A percentile compares a stretch with the other conserved stretches of the same genome.
Conservation (phyloP, 1,139 yeast genomes). For the Saccharomyces hybrid region DNA sequence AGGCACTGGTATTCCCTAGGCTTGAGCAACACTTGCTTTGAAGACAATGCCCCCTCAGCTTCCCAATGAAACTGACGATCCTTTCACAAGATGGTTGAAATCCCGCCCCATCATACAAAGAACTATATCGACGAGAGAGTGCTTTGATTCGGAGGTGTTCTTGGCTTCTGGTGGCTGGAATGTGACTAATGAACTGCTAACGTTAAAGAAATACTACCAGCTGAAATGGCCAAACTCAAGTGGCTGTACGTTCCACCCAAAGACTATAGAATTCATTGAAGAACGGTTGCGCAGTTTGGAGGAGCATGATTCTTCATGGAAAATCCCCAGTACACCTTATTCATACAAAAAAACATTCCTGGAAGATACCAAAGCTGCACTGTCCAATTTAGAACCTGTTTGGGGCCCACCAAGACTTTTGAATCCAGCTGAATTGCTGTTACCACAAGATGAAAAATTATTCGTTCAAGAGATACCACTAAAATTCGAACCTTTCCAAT, state of each 20-base stretch:
- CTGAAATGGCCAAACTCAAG: background rate
- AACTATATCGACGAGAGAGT: background rate
- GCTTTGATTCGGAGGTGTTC: conserved; percentile 3
- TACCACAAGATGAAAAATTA: conserved; percentile 17
- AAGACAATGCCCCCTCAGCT: background rate
- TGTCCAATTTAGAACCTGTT: conserved; percentile 19
- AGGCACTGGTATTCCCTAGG: conserved; percentile 1
- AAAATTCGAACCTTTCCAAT: conserved; percentile 1
- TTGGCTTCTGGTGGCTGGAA: conserved; percentile 1
- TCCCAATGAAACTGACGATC: background rate
- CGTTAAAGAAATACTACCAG: conserved; percentile 2
- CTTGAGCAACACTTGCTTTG: background rate
- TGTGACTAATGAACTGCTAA: conserved; percentile 1
- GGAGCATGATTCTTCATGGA: background rate
- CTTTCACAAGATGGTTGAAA: conserved; percentile 5
- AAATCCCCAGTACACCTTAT: background rate
- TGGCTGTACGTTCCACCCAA: background rate
- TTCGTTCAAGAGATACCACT: conserved; percentile 10
- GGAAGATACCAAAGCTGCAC: conserved; percentile 1
- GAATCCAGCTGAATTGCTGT: conserved; percentile 18
- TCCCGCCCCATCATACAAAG: conserved; percentile 5
- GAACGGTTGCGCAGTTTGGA: conserved; percentile 1
- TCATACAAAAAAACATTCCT: conserved; percentile 4
- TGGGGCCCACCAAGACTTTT: conserved; percentile 15
- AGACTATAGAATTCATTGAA: background rate